Evolutionary conservation across 139 green algal genomes (phyloP).

Genomic region (Chlamydomonas eustigma): DNA sequence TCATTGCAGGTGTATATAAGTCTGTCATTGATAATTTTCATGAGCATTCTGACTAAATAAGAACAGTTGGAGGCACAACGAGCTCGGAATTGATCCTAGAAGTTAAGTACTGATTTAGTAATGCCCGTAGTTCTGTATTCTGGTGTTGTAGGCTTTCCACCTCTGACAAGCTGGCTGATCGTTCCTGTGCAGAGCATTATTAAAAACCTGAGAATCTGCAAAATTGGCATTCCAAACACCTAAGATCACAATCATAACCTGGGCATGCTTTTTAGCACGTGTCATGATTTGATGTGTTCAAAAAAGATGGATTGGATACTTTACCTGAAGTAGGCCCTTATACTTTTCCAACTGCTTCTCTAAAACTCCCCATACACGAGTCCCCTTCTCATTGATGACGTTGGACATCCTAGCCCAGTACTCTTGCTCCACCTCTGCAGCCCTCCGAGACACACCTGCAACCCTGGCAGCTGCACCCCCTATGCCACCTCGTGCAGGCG

Average conservation of each 20-base stretch:
- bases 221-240: too few species aligned
- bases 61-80: slow-evolving; percentile 59
- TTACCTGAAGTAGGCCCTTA: slow-evolving; percentile 46
- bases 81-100: slow-evolving; percentile 70
- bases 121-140: slow-evolving; percentile 67
- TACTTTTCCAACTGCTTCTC: slow-evolving; percentile 69
- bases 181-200: slow-evolving; percentile 6
- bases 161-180: slow-evolving; percentile 33
- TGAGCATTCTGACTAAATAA: slow-evolving; percentile 43
- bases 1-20: too few species aligned
- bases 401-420: slow-evolving; percentile 51
- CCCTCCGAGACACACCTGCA: slow-evolving; percentile 20
- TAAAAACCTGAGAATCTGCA: too few species aligned
- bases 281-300: too few species aligned
- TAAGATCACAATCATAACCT: too few species aligned
- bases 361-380: slow-evolving; percentile 61
- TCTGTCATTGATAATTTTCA: too few species aligned
- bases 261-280: too few species aligned
- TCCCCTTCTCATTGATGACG: slow-evolving; percentile 46
- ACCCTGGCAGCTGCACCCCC: slow-evolving; percentile 12
- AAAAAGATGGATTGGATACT: too few species aligned
- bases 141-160: slow-evolving; percentile 61
- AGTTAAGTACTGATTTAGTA: slow-evolving; percentile 75
- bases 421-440: slow-evolving; percentile 38
- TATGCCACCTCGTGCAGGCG: slow-evolving; percentile 24